Conservation (phyloP, 2,329 filamentous ascomycete genomes). For the Pseudogymnoascus pannorum region DNA sequence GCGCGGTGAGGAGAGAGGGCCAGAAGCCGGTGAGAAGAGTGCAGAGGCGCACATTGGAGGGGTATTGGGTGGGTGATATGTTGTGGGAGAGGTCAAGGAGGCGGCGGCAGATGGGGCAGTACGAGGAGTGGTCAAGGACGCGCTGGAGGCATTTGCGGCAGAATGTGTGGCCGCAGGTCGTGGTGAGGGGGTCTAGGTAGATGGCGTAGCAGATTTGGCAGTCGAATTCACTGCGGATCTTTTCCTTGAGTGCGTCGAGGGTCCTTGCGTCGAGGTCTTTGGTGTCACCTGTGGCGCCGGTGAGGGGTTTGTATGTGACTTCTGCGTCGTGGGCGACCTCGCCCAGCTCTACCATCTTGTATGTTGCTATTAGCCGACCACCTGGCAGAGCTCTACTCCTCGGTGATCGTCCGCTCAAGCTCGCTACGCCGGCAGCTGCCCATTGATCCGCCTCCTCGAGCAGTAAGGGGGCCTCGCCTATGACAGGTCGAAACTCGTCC, state of each 20-base stretch:
- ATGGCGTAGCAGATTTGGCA: constrained; percentile 83
- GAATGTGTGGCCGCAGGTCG: constrained; percentile 81
- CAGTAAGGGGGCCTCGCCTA: constrained; percentile 33
- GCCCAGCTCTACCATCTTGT: constrained; percentile 55
- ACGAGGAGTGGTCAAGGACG: constrained; percentile 66
- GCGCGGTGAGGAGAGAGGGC: constrained; percentile 53
- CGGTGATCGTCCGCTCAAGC: constrained; percentile 30
- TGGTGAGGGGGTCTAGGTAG: constrained; percentile 76
- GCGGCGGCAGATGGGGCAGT: constrained; percentile 76
- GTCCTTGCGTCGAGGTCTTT: constrained; percentile 39
- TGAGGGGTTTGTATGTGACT: constrained; percentile 39
- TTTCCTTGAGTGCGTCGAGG: constrained; percentile 52
- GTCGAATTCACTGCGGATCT: constrained; percentile 64
- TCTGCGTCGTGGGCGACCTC: constrained; percentile 50
- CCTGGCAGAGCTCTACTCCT: constrained; percentile 39
- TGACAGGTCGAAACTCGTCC: constrained; percentile 22
- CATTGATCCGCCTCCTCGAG: constrained; percentile 35
- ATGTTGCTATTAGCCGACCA: constrained; percentile 59
- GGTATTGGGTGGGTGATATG: constrained; percentile 30
- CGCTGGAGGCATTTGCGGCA: constrained; percentile 73
- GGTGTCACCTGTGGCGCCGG: constrained; percentile 16
- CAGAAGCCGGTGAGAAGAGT: constrained; percentile 63
- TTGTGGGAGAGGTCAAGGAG: constrained; percentile 44
- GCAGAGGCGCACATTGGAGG: constrained; percentile 56
- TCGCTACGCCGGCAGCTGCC: constrained; percentile 36